These are phyloP conservation scores for Cryphonectria carpinicola DNA, from an alignment of 2,329 filamentous ascomycete species.

Conservation along the genomic window DNA sequence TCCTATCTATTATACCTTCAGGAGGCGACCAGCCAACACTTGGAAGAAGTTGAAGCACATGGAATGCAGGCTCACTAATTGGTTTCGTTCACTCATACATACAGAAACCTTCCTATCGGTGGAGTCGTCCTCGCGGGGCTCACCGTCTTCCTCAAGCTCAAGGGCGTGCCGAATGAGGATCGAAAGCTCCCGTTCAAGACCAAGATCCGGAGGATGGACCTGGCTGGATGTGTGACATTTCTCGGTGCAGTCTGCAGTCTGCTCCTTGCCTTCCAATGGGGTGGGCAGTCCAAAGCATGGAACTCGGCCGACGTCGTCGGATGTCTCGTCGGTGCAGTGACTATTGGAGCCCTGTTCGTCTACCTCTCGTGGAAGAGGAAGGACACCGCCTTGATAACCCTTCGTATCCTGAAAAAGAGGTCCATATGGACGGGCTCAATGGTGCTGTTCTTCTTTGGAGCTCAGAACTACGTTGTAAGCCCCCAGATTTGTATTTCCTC, in stretches of 20 bases:
- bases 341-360: not conserved
- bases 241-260: slow-evolving; percentile 1
- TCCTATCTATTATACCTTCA: too few relatives aligned
- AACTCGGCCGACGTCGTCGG: slow-evolving; percentile 1
- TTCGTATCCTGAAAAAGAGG: not conserved
- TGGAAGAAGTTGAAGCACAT: too few relatives aligned
- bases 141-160: too few relatives aligned
- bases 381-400: not conserved
- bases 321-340: not conserved
- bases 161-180: not conserved
- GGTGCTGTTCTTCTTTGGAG: slow-evolving; percentile 5
- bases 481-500: not conserved
- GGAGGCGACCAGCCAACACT: too few relatives aligned
- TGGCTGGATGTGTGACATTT: slow-evolving; percentile 5
- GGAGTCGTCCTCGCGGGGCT: too few relatives aligned
- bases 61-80: too few relatives aligned
- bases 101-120: too few relatives aligned
- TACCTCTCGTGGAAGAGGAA: slow-evolving; percentile 2
- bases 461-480: slow-evolving; percentile 4
- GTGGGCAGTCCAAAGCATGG: slow-evolving; percentile 2
- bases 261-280: not conserved
- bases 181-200: slow-evolving; percentile 2
- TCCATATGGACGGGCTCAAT: slow-evolving; percentile 2
- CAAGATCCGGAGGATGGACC: not conserved
- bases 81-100: too few relatives aligned